Evolutionary conservation across 1,284 basidiomycete species (phyloP).

Genomic region (Puccinia sorghi): DNA sequence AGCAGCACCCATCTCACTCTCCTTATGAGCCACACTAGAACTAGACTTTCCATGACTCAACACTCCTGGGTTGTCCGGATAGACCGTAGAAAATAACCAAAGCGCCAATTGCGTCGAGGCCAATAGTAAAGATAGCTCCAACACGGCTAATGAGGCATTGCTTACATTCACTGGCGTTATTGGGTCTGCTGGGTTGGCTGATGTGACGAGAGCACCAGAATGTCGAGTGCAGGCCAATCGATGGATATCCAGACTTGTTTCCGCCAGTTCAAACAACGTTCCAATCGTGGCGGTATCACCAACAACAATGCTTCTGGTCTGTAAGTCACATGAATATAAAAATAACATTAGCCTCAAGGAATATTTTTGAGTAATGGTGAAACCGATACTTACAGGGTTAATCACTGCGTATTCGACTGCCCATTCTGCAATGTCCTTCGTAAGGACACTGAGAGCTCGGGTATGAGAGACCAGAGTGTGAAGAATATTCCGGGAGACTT

Average conservation of each 20-base stretch:
- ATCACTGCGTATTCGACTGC: constrained; percentile 38
- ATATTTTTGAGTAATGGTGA: neutral
- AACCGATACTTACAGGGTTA: constrained; percentile 37
- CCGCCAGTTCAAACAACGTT: constrained; percentile 44
- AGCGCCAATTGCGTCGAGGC: constrained; percentile 36
- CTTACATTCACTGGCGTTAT: neutral
- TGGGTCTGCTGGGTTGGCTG: neutral
- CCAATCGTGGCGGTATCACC: constrained; percentile 45
- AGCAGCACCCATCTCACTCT: constrained; percentile 11
- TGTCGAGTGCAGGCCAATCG: constrained; percentile 25
- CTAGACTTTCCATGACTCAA: neutral
- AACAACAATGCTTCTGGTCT: constrained; percentile 45
- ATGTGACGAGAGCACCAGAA: neutral
- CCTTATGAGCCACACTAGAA: constrained; percentile 7
- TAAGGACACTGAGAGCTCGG: constrained; percentile 44
- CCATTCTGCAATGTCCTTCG: constrained; percentile 43
- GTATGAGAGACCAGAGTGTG: constrained; percentile 44
- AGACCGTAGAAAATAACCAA: constrained; percentile 22
- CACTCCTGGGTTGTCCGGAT: neutral
- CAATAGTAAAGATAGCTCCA: constrained; percentile 42
- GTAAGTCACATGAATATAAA: neutral
- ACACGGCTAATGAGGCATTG: constrained; percentile 28
- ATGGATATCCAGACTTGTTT: constrained; percentile 43
- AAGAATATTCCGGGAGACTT: constrained; percentile 42
- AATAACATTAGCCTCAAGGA: constrained; percentile 5